phyloP scores from a whole-genome alignment of 73 alveolate genomes.

The Diophrys appendiculata region DNA sequence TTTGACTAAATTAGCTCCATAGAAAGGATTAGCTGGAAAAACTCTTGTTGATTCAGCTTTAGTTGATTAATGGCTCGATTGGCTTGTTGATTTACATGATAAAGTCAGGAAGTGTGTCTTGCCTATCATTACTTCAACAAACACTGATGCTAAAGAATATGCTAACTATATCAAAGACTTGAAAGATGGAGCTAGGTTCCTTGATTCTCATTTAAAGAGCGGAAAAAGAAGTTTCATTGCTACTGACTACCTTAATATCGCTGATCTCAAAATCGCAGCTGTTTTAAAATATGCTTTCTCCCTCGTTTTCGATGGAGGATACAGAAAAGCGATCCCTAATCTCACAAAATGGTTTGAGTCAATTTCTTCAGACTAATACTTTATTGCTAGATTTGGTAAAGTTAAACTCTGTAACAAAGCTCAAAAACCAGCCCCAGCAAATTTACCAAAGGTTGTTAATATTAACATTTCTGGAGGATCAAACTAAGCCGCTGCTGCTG shows the following conservation, averaged over 20 bases:
- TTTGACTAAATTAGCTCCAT: conserved; percentile 6
- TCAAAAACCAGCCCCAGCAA: neutral
- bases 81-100: conserved; percentile 65
- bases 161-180: conserved; percentile 53
- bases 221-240: conserved; percentile 70
- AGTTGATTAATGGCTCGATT: conserved; percentile 77
- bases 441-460: neutral
- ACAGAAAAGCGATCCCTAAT: conserved; percentile 73
- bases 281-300: conserved; percentile 65
- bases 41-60: conserved; percentile 18
- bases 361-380: conserved; percentile 42
- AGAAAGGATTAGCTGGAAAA: conserved; percentile 26
- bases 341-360: conserved; percentile 66
- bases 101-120: conserved; percentile 36
- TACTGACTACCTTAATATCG: conserved; percentile 84
- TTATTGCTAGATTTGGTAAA: conserved; percentile 42
- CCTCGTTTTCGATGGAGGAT: conserved; percentile 67
- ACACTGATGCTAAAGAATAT: conserved; percentile 62
- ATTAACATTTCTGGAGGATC: no score
- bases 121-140: conserved; percentile 71
- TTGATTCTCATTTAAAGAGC: conserved; percentile 72
- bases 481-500: neutral
- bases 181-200: conserved; percentile 51
- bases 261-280: conserved; percentile 83
- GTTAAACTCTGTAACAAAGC: conserved; percentile 22